These are phyloP conservation scores for Typha latifolia DNA, from an alignment of 176 grass and related monocot species.

Conservation along the genomic window DNA sequence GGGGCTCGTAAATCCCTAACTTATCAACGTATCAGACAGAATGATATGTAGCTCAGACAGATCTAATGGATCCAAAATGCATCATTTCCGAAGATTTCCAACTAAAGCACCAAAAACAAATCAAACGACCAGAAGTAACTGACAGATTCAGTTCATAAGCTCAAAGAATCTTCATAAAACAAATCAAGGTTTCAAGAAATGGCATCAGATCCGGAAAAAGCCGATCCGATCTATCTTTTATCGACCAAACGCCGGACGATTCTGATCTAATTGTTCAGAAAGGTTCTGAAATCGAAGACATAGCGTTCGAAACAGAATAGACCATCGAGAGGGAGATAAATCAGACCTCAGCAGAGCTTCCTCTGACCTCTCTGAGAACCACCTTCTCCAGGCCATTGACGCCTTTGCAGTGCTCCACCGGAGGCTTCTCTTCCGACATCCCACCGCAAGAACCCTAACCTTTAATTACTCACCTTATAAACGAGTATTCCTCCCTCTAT, in stretches of 20 bases:
- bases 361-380: slow-evolving; percentile 48
- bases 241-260: not conserved
- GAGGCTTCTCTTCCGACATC: not conserved
- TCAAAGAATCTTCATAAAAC: too few relatives aligned
- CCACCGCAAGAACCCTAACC: not conserved
- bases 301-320: not conserved
- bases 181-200: not conserved
- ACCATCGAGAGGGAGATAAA: not conserved
- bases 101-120: too few relatives aligned
- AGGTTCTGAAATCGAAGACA: not conserved
- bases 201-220: not conserved
- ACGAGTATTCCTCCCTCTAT: not conserved
- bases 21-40: not conserved
- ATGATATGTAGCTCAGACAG: not conserved
- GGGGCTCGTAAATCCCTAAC: not conserved
- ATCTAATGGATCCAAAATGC: too few relatives aligned
- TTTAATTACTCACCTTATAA: not conserved
- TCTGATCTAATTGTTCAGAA: not conserved
- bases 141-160: too few relatives aligned
- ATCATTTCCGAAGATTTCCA: too few relatives aligned
- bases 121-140: too few relatives aligned
- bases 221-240: not conserved
- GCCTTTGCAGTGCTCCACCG: slow-evolving; percentile 45
- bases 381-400: slow-evolving; percentile 70
- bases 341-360: slow-evolving; percentile 62